A percentile compares a stretch with the other conserved stretches of the same genome.
Evolutionary conservation across 129 eudicot genomes (phyloP).

Genomic region (Artemisia tridentata): DNA sequence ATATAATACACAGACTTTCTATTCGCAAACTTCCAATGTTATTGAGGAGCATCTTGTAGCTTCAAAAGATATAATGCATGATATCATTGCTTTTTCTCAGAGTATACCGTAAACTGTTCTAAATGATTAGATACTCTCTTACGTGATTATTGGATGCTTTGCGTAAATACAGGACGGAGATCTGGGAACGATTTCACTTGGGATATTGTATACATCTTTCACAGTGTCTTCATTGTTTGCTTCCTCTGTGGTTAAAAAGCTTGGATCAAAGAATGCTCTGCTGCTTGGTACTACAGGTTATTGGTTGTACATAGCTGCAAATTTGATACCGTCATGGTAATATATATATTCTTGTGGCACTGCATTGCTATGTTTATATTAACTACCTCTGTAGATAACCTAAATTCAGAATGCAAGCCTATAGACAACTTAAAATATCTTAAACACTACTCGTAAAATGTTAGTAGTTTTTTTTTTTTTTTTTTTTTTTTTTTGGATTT

Average conservation of each 20-base stretch:
- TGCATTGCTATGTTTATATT: background rate
- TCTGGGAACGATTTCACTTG: slow-evolving; percentile 90
- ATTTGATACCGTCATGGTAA: slow-evolving; percentile 81
- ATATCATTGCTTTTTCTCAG: background rate
- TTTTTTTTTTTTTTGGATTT: no score
- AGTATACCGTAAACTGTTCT: slow-evolving; percentile 6
- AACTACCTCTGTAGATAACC: background rate
- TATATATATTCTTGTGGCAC: slow-evolving; percentile 8
- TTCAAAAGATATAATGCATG: background rate
- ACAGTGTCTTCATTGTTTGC: slow-evolving; percentile 71
- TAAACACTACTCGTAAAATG: no score
- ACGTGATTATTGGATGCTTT: slow-evolving; percentile 13
- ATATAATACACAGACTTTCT: no score
- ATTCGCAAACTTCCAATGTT: no score
- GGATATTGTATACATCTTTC: slow-evolving; percentile 87
- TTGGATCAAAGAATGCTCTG: slow-evolving; percentile 84
- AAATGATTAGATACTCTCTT: slow-evolving; percentile 11
- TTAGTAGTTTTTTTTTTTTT: no score
- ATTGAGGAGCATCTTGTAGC: background rate
- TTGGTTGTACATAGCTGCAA: slow-evolving; percentile 94
- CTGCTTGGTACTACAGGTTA: slow-evolving; percentile 93
- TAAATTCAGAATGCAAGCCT: background rate
- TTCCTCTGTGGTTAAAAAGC: slow-evolving; percentile 65
- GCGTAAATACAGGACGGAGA: slow-evolving; percentile 62
- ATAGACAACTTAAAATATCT: no score